phyloP scores from a whole-genome alignment of 73 alveolate species.

The Tetrahymena elliotti region DNA sequence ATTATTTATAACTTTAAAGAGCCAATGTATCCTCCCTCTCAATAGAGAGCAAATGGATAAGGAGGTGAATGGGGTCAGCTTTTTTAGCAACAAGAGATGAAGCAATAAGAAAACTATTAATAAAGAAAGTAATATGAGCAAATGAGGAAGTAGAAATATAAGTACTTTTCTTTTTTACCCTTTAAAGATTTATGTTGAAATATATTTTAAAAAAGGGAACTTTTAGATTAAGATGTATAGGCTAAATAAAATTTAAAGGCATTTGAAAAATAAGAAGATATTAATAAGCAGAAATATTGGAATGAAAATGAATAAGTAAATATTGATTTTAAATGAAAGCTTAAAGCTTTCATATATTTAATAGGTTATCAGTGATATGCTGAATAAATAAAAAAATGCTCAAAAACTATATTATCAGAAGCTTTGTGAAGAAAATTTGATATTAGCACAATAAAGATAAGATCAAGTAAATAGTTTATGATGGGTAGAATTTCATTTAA shows the following conservation, averaged over 20 bases:
- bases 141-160: neutral
- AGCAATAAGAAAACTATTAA: neutral
- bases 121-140: neutral
- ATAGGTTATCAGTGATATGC: neutral
- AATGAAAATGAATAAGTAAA: neutral
- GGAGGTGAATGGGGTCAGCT: neutral
- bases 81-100: neutral
- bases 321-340: neutral
- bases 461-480: neutral
- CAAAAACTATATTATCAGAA: neutral
- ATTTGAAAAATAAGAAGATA: neutral
- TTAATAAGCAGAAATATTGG: neutral
- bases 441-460: neutral
- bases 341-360: neutral
- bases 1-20: neutral
- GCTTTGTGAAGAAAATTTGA: neutral
- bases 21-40: neutral
- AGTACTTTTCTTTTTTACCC: neutral
- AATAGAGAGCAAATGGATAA: neutral
- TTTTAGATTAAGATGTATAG: neutral
- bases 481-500: neutral
- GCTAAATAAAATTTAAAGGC: neutral
- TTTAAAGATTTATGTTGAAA: neutral
- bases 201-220: neutral
- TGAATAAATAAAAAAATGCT: neutral